These are phyloP conservation scores for Eutrema yunnanense DNA, from an alignment of 345 rosid species.

Conservation along the genomic window DNA sequence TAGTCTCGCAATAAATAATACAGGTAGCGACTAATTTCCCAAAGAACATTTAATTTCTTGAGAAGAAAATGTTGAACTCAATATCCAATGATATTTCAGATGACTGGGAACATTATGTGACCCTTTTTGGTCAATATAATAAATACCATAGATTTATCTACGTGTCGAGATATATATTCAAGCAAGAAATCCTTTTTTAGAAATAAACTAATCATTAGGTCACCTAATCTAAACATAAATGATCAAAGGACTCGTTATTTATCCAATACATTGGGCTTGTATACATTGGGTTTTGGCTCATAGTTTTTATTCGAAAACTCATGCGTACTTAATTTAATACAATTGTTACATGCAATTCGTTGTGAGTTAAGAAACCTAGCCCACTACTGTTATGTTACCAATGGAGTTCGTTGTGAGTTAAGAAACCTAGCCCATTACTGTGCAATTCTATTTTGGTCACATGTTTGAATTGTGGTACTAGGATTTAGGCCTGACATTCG, in stretches of 20 bases:
- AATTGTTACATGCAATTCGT: no score
- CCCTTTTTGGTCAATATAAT: slow-evolving; percentile 19
- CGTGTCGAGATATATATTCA: slow-evolving; percentile 6
- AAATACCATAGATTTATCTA: slow-evolving; percentile 4
- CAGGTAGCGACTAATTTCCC: not conserved
- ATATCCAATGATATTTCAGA: slow-evolving; percentile 9
- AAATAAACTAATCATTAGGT: slow-evolving; percentile 9
- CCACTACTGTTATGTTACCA: no score
- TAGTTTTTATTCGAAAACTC: not conserved
- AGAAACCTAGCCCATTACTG: no score
- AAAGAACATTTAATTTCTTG: slow-evolving; percentile 2
- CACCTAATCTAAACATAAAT: not conserved
- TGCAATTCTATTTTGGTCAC: no score
- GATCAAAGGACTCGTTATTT: not conserved
- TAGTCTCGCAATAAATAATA: slow-evolving; percentile 5
- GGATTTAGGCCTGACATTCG: no score
- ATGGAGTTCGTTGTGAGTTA: no score
- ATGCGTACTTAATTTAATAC: not conserved
- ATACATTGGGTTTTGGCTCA: not conserved
- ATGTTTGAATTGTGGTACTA: no score
- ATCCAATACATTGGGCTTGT: not conserved
- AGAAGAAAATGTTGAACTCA: slow-evolving; percentile 1
- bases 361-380: no score
- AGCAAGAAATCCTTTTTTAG: not conserved
- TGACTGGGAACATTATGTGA: slow-evolving; percentile 18